Evolutionary conservation across 371 early-diverging fungal species (phyloP).

Genomic region (Syncephalastrum contaminatum): DNA sequence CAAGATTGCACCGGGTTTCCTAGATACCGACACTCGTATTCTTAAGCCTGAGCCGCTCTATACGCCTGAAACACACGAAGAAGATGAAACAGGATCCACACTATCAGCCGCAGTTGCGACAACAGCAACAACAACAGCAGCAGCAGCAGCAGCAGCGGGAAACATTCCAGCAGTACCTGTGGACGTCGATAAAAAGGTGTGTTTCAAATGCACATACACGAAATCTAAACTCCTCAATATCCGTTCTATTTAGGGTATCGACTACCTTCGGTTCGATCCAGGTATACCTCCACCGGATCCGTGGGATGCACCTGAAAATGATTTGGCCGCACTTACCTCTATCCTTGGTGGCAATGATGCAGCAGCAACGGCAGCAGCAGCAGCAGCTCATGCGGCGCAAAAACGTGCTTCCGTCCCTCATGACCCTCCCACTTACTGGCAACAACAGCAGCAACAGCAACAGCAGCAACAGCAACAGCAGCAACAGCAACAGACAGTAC

Average conservation of each 20-base stretch:
- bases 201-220: not conserved
- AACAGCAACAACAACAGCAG: conserved; percentile 1
- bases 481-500: conserved; percentile 3
- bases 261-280: conserved; percentile 70
- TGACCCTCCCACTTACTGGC: conserved; percentile 1
- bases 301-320: conserved; percentile 66
- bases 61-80: not conserved
- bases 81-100: not conserved
- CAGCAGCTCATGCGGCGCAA: not conserved
- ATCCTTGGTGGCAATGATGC: conserved; percentile 24
- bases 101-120: not conserved
- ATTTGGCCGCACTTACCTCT: conserved; percentile 50
- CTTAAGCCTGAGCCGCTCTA: conserved; percentile 40
- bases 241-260: conserved; percentile 14
- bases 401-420: too few relatives aligned
- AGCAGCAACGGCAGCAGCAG: conserved; percentile 7
- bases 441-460: conserved; percentile 12
- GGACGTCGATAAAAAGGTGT: conserved; percentile 2
- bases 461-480: conserved; percentile 8
- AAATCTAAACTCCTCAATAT: too few relatives aligned
- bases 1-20: conserved; percentile 59
- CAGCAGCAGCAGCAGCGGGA: conserved; percentile 1
- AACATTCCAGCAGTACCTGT: not conserved
- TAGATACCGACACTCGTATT: conserved; percentile 55
- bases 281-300: conserved; percentile 74